A percentile compares a stretch with the other conserved stretches of the same genome.
phyloP scores from a whole-genome alignment of 2,329 filamentous ascomycete genomes.

The Uncinocarpus reesii region DNA sequence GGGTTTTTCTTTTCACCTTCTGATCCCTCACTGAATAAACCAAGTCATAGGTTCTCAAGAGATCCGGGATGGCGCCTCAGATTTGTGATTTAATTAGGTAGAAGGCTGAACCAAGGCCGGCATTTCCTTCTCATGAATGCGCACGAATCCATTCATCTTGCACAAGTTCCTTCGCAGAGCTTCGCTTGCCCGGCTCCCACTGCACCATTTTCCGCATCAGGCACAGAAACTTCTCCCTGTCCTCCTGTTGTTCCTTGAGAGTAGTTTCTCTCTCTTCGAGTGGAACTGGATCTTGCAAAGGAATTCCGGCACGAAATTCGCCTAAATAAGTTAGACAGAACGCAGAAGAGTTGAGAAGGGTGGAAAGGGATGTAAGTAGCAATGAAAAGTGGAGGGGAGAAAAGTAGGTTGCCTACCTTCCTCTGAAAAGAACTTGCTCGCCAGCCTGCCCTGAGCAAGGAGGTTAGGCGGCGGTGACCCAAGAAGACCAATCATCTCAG shows the following conservation, averaged over 20 bases:
- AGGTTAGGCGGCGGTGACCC: constrained; percentile 35
- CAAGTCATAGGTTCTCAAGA: constrained; percentile 3
- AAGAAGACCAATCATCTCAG: constrained; percentile 41
- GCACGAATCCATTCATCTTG: constrained; percentile 24
- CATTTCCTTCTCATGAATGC: constrained; percentile 6
- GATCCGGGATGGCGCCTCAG: not conserved
- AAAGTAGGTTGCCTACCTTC: constrained; percentile 23
- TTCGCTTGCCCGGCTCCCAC: constrained; percentile 27
- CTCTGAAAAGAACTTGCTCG: constrained; percentile 33
- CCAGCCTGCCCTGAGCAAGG: constrained; percentile 26
- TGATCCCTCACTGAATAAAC: not conserved
- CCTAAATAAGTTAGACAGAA: constrained; percentile 21
- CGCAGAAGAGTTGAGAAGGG: constrained; percentile 1
- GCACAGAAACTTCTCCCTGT: constrained; percentile 25
- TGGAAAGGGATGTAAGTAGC: constrained; percentile 6
- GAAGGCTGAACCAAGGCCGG: constrained; percentile 1
- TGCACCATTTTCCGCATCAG: constrained; percentile 31
- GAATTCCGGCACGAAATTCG: constrained; percentile 19
- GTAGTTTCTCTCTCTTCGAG: constrained; percentile 32
- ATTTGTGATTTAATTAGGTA: not conserved
- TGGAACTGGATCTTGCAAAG: constrained; percentile 20
- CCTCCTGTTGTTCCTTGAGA: constrained; percentile 26
- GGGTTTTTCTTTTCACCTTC: constrained; percentile 2
- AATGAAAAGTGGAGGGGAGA: constrained; percentile 1
- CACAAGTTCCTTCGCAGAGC: constrained; percentile 24